Base-by-base conservation (phyloP, 2,329 filamentous ascomycete genomes). In the Orbilia oligospora region DNA sequence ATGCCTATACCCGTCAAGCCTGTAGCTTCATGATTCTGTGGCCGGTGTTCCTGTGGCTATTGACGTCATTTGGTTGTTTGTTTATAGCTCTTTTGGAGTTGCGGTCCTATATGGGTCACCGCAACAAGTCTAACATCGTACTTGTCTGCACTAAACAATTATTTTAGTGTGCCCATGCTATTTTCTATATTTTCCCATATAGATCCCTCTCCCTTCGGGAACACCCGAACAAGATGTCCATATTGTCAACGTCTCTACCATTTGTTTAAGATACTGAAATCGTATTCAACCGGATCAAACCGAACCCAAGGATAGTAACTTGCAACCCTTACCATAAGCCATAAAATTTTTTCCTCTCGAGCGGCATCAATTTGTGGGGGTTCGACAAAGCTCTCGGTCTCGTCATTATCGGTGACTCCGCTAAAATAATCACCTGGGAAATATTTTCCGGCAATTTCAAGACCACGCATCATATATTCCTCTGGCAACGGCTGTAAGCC, bases 371-470 rank as follows among this genome's bases (percentile, higher is more conserved):
- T 90, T 0, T 88, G 90, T 0, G 89, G 84, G 0, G 88, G 83
- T 81, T 92, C 91, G 56, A 92, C 88, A 16, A 87, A 87, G 49
- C 90, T 88, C n/a, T n/a, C n/a, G n/a, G n/a, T n/a, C 77, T 92
- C 90, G n/a, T 92, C 90, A 30, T 92, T 90, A 4, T 90, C 86
- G 75, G 87, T 87, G 0, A 76, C 49, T 18, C 36, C 58, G 20
- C 41, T 66, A 30, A 76, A 77, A 22, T 77, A 71, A 3, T 55
- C 67, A 9, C 49, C 70, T 0, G 90, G 90, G 67, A 88, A 90
- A 71, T 91, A 91, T 12, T 86, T 85, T 1, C 89, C 86, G 0
- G 87, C 85, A 85, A 89, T 92, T 0, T 90, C 83, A 0, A 92
- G 84, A 0, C 91, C 91, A 0, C 90, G 86, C 69, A 93, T 87